Conservation (phyloP, 306 rosid species). For the Lathyrus tuberosus region DNA sequence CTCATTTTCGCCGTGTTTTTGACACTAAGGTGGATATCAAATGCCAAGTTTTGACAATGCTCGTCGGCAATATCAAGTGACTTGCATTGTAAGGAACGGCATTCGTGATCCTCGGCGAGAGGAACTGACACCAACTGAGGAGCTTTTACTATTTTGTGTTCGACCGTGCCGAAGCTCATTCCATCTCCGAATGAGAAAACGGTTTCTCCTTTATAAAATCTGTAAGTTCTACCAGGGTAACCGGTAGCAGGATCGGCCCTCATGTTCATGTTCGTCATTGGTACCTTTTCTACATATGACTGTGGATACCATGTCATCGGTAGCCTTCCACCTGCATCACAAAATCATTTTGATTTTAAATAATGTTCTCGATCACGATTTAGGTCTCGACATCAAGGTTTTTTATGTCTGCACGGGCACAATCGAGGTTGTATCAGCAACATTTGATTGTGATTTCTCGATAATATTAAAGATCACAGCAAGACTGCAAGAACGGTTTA, state of each 20-base stretch:
- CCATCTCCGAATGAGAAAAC: slow-evolving; percentile 88
- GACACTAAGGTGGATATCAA: slow-evolving; percentile 68
- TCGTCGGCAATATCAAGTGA: slow-evolving; percentile 65
- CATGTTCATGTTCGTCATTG: slow-evolving; percentile 98
- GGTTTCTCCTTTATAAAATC: slow-evolving; percentile 88
- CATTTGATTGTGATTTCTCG: background rate
- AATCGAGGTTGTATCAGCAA: background rate
- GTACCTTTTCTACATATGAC: slow-evolving; percentile 75
- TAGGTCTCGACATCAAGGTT: background rate
- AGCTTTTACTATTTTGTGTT: slow-evolving; percentile 66
- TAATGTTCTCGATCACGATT: background rate
- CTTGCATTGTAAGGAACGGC: slow-evolving; percentile 71
- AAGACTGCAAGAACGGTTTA: background rate
- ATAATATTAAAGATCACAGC: background rate
- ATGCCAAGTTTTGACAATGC: slow-evolving; percentile 61
- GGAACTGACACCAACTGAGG: slow-evolving; percentile 67
- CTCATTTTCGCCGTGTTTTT: slow-evolving; percentile 65
- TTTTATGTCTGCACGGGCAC: background rate
- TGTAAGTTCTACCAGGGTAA: slow-evolving; percentile 82
- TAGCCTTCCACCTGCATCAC: slow-evolving; percentile 80
- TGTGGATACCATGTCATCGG: slow-evolving; percentile 99
- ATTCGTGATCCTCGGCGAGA: slow-evolving; percentile 61
- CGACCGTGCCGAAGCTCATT: slow-evolving; percentile 59
- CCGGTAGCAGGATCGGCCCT: slow-evolving; percentile 77
- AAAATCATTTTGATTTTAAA: background rate